These are phyloP conservation scores for Scytalidium sp. DNA, from an alignment of 2,329 filamentous ascomycete genomes.

Conservation along the genomic window DNA sequence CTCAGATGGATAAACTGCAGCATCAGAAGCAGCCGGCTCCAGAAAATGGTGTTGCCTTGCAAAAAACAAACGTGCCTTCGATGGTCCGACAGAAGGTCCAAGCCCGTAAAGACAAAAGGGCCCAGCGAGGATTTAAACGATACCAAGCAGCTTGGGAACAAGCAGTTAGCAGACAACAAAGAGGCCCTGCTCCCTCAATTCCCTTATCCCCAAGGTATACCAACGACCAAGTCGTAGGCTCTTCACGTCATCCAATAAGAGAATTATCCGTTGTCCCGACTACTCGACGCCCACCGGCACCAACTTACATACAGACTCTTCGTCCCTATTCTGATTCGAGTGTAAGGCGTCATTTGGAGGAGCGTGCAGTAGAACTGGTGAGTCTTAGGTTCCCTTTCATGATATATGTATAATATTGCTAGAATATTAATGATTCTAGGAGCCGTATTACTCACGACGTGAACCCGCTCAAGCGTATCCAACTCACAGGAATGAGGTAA, in stretches of 20 bases:
- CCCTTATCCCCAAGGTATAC: background rate
- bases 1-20: background rate
- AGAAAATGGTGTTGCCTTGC: background rate
- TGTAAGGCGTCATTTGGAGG: background rate
- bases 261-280: background rate
- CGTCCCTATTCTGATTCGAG: constrained; percentile 1
- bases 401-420: too few relatives aligned
- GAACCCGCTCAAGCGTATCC: constrained; percentile 7
- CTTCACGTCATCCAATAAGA: background rate
- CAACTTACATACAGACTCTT: background rate
- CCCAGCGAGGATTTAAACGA: constrained; percentile 27
- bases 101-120: constrained; percentile 14
- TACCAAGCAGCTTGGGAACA: constrained; percentile 32
- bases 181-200: background rate
- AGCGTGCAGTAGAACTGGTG: constrained; percentile 3
- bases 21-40: background rate
- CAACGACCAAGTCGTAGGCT: background rate
- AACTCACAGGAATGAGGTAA: constrained; percentile 22
- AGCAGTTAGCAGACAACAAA: constrained; percentile 22
- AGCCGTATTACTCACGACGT: constrained; percentile 14
- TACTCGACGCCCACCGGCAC: background rate
- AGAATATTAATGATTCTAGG: constrained; percentile 15
- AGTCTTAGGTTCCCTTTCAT: constrained; percentile 4
- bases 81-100: constrained; percentile 16
- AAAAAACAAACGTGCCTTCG: constrained; percentile 4